A percentile compares a stretch with the other conserved stretches of the same genome.
phyloP scores from a whole-genome alignment of 495 filamentous ascomycete genomes.

The Margaritispora aquatica region DNA sequence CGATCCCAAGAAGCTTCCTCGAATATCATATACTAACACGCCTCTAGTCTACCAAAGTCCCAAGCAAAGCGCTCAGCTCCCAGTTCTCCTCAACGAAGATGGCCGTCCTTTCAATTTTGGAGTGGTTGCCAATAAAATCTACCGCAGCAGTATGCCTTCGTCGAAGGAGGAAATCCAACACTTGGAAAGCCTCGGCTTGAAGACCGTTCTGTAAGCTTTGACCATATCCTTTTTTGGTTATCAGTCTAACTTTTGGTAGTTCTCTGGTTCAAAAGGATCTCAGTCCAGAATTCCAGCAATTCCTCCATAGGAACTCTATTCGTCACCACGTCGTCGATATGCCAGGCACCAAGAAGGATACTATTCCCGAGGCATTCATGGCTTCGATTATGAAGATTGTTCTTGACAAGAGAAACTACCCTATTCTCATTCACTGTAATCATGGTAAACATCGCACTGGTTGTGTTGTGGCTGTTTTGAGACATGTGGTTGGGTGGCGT shows the following conservation, averaged over 20 bases:
- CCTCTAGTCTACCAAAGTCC: constrained; percentile 30
- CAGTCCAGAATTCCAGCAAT: constrained; percentile 50
- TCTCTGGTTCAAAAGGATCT: constrained; percentile 66
- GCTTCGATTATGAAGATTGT: constrained; percentile 56
- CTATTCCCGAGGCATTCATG: constrained; percentile 56
- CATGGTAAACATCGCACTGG: constrained; percentile 84
- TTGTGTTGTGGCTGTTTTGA: constrained; percentile 67
- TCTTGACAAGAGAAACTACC: constrained; percentile 60
- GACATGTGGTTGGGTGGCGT: constrained; percentile 58
- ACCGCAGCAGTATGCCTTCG: constrained; percentile 73
- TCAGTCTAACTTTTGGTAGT: constrained; percentile 35
- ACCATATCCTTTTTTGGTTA: background rate
- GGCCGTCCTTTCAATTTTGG: constrained; percentile 60
- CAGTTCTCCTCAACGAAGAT: constrained; percentile 5
- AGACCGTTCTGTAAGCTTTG: constrained; percentile 65
- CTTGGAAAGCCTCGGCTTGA: constrained; percentile 56
- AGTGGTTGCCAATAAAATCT: constrained; percentile 55
- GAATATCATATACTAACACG: constrained; percentile 21
- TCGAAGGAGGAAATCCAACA: constrained; percentile 56
- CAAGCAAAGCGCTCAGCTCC: constrained; percentile 4
- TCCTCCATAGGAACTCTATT: constrained; percentile 57
- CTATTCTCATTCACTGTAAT: constrained; percentile 81
- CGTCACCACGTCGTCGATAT: constrained; percentile 63
- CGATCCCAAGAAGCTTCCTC: background rate
- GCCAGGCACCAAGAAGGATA: constrained; percentile 68